phyloP scores from a whole-genome alignment of 805 yeast species.

The Clavispora vitiphila region DNA sequence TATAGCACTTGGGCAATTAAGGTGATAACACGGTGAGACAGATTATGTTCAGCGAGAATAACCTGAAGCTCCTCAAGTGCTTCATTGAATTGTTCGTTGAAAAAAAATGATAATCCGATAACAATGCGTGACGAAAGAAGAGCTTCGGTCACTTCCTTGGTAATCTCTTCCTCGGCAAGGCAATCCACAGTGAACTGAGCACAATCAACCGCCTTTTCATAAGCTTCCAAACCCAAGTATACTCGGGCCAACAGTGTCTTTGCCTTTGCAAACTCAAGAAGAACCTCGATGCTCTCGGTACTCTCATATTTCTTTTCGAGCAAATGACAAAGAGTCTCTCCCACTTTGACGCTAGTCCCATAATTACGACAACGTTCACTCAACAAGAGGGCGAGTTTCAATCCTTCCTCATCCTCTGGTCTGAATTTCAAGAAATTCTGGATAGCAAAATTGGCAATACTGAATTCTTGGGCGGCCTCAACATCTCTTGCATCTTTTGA shows the following conservation, averaged over 20 bases:
- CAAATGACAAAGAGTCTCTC: slow-evolving; percentile 40
- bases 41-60: slow-evolving; percentile 50
- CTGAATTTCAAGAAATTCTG: slow-evolving; percentile 55
- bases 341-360: slow-evolving; percentile 46
- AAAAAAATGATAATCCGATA: slow-evolving; percentile 69
- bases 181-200: slow-evolving; percentile 54
- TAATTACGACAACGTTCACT: slow-evolving; percentile 70
- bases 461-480: slow-evolving; percentile 57
- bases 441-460: slow-evolving; percentile 65
- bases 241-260: slow-evolving; percentile 72
- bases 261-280: slow-evolving; percentile 51
- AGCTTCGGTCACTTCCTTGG: slow-evolving; percentile 19
- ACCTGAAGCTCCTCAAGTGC: slow-evolving; percentile 64
- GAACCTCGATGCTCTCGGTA: slow-evolving; percentile 42
- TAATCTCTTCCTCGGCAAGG: slow-evolving; percentile 33
- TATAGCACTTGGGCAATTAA: slow-evolving; percentile 75
- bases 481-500: slow-evolving; percentile 49
- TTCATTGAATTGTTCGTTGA: slow-evolving; percentile 53
- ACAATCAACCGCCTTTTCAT: slow-evolving; percentile 52
- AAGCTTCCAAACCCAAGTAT: slow-evolving; percentile 55
- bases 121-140: slow-evolving; percentile 60
- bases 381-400: slow-evolving; percentile 49
- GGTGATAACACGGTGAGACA: slow-evolving; percentile 62
- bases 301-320: slow-evolving; percentile 56
- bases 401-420: slow-evolving; percentile 55